Evolutionary conservation across 768 basidiomycete species (phyloP).

Genomic region (Tulasnella sp.): DNA sequence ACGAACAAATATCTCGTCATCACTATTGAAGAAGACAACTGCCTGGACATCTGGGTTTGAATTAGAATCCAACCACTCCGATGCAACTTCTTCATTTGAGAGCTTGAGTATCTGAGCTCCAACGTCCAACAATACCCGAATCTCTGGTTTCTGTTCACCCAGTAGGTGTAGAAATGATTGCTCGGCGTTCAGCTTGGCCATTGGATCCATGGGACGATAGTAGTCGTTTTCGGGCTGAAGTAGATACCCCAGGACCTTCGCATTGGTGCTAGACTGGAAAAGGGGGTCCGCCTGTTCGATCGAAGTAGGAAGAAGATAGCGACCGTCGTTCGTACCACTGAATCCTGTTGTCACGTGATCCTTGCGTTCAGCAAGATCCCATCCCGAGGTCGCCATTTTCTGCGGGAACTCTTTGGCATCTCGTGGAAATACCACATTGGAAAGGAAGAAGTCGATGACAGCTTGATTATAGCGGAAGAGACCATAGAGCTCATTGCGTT

Average conservation of each 20-base stretch:
- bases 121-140: conserved; percentile 4
- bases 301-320: conserved; percentile 26
- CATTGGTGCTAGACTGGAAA: conserved; percentile 36
- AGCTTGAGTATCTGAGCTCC: conserved; percentile 5
- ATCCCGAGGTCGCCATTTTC: conserved; percentile 37
- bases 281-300: conserved; percentile 30
- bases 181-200: too few relatives aligned
- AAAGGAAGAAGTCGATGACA: conserved; percentile 37
- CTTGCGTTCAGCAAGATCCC: conserved; percentile 39
- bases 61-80: neutral
- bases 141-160: neutral
- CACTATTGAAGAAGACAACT: conserved; percentile 1
- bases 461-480: conserved; percentile 30
- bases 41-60: neutral
- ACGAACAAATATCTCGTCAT: neutral
- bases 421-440: conserved; percentile 37
- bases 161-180: neutral
- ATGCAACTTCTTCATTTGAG: neutral
- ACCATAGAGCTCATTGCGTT: too few relatives aligned
- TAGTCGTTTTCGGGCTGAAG: conserved; percentile 22
- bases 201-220: neutral
- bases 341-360: conserved; percentile 34
- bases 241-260: conserved; percentile 24
- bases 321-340: conserved; percentile 29
- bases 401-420: conserved; percentile 36